These are phyloP conservation scores for Botrytis deweyae DNA, from an alignment of 2,329 filamentous ascomycete species.

Conservation along the genomic window DNA sequence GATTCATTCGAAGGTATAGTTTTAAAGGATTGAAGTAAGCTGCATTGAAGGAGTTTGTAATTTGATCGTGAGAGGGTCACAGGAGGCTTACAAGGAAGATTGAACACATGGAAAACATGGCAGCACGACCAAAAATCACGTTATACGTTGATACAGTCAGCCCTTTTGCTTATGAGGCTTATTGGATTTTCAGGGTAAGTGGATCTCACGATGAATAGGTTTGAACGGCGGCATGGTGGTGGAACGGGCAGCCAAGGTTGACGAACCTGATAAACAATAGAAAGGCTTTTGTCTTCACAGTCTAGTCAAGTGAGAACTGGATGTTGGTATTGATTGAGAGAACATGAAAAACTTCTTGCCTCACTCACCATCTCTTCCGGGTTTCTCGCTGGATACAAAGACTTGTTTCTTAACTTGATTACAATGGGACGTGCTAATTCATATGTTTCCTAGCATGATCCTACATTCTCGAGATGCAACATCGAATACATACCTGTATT, in stretches of 20 bases:
- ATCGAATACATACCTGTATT: constrained; percentile 59
- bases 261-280: neutral
- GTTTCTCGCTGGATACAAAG: neutral
- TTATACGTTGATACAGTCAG: constrained; percentile 53
- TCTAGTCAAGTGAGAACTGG: neutral
- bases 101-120: neutral
- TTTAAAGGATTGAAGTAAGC: too few species aligned
- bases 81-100: neutral
- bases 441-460: constrained; percentile 48
- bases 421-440: neutral
- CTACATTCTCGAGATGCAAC: constrained; percentile 53
- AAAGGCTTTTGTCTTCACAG: neutral
- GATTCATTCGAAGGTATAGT: neutral
- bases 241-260: neutral
- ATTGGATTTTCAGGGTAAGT: constrained; percentile 52
- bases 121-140: neutral
- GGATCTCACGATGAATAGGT: neutral
- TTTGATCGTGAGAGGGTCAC: neutral
- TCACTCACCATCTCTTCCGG: neutral
- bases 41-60: neutral
- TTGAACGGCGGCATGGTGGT: neutral
- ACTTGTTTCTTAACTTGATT: neutral
- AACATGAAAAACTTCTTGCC: neutral
- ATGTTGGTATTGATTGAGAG: neutral
- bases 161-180: constrained; percentile 61